Percentiles rank a stretch among this genome's conserved stretches.
These are phyloP conservation scores for Andrographis paniculata DNA, from an alignment of 305 asterid genomes.

Conservation along the genomic window DNA sequence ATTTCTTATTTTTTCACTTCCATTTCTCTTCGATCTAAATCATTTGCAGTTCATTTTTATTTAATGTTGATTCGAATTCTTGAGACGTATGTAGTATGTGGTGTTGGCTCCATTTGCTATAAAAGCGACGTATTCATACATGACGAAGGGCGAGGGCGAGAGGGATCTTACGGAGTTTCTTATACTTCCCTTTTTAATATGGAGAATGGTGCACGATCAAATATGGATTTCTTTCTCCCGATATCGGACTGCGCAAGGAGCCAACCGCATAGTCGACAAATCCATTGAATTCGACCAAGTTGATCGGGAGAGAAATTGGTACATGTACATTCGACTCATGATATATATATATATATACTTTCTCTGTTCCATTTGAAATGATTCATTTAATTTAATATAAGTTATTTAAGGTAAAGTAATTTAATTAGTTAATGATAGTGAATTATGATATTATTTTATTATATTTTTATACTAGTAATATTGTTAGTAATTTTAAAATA, in stretches of 20 bases:
- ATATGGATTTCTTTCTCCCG: constrained; percentile 11
- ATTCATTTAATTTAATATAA: no score
- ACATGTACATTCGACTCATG: no score
- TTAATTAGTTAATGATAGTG: no score
- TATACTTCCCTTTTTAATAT: constrained; percentile 7
- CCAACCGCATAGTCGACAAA: constrained; percentile 1
- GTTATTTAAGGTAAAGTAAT: no score
- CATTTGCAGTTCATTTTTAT: no score
- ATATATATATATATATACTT: no score
- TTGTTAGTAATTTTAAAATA: no score
- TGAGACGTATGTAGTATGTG: neutral
- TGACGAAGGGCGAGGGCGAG: neutral
- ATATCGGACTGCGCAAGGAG: constrained; percentile 7
- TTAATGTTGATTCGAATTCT: neutral
- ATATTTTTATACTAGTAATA: no score
- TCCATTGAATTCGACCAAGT: constrained; percentile 8
- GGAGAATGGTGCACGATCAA: constrained; percentile 5
- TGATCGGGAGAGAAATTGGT: constrained; percentile 12
- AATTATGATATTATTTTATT: no score
- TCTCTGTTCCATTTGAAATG: no score
- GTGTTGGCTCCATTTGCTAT: constrained; percentile 5
- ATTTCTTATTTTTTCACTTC: neutral
- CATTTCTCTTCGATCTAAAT: no score
- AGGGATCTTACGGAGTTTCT: neutral
- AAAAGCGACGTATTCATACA: neutral